A percentile compares a stretch with the other conserved stretches of the same genome.
Conservation (phyloP, 2,329 filamentous ascomycete genomes). For the Fusarium verrucosum region DNA sequence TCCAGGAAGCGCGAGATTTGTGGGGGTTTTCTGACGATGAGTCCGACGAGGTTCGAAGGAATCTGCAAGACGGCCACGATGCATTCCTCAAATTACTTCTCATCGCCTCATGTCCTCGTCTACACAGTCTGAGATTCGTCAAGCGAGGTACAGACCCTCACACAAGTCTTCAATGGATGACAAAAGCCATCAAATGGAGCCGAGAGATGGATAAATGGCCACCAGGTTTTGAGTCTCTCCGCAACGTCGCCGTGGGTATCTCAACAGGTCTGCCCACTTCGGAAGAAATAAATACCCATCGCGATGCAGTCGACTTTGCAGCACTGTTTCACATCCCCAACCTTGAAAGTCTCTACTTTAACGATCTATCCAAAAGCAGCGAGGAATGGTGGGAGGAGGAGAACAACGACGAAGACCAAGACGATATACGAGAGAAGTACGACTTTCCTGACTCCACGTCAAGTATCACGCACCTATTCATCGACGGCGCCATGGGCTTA, state of each 20-base stretch:
- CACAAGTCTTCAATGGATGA: slow-evolving; percentile 2
- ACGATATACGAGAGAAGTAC: neutral
- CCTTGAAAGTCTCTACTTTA: slow-evolving; percentile 14
- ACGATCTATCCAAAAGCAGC: neutral
- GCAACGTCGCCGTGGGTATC: slow-evolving; percentile 8
- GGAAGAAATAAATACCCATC: neutral
- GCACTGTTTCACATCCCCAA: slow-evolving; percentile 5
- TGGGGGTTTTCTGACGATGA: slow-evolving; percentile 3
- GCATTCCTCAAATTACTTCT: slow-evolving; percentile 30
- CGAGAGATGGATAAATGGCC: slow-evolving; percentile 1
- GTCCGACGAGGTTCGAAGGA: neutral
- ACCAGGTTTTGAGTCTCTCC: slow-evolving; percentile 25
- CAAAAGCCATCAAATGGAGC: neutral
- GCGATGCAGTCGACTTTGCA: neutral
- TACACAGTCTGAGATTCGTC: slow-evolving; percentile 18
- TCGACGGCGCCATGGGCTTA: neutral
- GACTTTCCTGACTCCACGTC: slow-evolving; percentile 3
- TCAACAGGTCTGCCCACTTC: neutral
- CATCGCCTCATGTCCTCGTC: slow-evolving; percentile 23
- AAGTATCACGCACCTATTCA: slow-evolving; percentile 8
- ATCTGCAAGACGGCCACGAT: slow-evolving; percentile 7
- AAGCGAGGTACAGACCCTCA: neutral
- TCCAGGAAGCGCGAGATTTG: neutral
- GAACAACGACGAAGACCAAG: neutral
- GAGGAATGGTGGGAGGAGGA: no score